Conservation (phyloP, 345 rosid genomes). For the Populus simonii region DNA sequence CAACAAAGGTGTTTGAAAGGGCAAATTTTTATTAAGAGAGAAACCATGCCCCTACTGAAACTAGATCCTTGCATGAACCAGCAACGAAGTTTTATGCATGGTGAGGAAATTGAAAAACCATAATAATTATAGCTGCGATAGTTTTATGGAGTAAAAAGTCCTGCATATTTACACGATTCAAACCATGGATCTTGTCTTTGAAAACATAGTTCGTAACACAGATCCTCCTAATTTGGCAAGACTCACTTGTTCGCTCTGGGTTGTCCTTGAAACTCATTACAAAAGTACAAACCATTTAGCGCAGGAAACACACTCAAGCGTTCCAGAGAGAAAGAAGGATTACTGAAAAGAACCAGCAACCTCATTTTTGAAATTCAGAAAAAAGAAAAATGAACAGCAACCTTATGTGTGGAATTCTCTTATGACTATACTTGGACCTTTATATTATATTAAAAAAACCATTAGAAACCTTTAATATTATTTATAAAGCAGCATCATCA, state of each 20-base stretch:
- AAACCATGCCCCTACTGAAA: too few species aligned
- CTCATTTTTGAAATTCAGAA: not conserved
- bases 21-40: not conserved
- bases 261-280: not conserved
- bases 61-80: not conserved
- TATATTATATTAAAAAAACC: too few species aligned
- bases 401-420: not conserved
- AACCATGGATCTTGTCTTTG: not conserved
- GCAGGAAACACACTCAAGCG: not conserved
- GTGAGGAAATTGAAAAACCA: not conserved
- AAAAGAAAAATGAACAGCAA: not conserved
- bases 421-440: not conserved
- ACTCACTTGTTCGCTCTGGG: too few species aligned
- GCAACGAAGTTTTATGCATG: not conserved
- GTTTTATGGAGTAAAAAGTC: not conserved
- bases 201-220: not conserved
- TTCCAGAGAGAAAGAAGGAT: not conserved
- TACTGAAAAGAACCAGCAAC: not conserved
- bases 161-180: not conserved
- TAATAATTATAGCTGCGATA: not conserved
- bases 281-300: not conserved
- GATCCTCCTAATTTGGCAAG: not conserved
- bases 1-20: not conserved
- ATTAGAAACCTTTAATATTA: too few species aligned
- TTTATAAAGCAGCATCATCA: too few species aligned